These are phyloP conservation scores for Vanderwaltozyma tropicalis DNA, from an alignment of 805 yeast species.

Conservation along the genomic window DNA sequence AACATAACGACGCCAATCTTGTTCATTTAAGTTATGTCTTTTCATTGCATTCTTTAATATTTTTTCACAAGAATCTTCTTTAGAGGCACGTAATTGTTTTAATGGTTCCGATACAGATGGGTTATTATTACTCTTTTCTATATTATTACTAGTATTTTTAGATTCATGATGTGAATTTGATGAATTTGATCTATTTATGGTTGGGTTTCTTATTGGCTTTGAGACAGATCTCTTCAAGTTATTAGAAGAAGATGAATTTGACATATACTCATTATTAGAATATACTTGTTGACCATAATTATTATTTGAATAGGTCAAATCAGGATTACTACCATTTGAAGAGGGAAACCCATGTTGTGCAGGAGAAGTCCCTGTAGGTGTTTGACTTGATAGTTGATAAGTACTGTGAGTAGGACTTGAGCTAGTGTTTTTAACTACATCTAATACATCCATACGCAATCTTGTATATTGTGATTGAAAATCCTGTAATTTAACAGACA, in stretches of 20 bases:
- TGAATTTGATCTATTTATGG: not conserved
- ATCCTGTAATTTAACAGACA: constrained; percentile 21
- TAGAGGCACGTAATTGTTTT: constrained; percentile 73
- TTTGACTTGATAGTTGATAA: not conserved
- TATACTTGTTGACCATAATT: not conserved
- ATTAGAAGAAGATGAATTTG: not conserved
- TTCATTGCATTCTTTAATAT: constrained; percentile 82
- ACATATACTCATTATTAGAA: not conserved
- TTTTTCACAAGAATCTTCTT: constrained; percentile 85
- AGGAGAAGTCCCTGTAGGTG: not conserved
- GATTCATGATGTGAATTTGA: not conserved
- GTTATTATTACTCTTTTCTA: not conserved
- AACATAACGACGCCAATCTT: constrained; percentile 83
- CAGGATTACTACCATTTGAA: not conserved
- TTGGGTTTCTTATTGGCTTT: not conserved
- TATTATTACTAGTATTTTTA: not conserved
- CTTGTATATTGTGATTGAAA: constrained; percentile 24
- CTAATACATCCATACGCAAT: constrained; percentile 24
- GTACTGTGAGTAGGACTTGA: not conserved
- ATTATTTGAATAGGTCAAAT: not conserved
- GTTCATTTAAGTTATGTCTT: constrained; percentile 64
- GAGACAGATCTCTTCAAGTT: not conserved
- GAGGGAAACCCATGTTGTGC: not conserved
- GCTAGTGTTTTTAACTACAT: constrained; percentile 15
- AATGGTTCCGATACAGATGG: constrained; percentile 47